phyloP scores from a whole-genome alignment of 1,139 yeast species.

The Debaryomyces robertsiae region DNA sequence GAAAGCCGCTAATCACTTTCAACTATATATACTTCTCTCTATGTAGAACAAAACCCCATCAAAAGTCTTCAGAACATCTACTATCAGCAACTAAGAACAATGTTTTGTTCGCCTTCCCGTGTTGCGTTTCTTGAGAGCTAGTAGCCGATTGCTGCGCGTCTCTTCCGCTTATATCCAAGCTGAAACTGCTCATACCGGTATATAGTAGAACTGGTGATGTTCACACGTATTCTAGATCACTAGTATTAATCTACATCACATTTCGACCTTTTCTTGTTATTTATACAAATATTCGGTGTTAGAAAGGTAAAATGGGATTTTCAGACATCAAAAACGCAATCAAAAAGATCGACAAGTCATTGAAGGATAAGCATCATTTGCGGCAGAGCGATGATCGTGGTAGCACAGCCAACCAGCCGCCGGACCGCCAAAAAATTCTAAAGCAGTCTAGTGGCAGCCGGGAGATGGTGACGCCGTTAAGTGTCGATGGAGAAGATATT shows the following conservation, averaged over 20 bases:
- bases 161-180: too few species aligned
- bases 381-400: not conserved
- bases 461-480: not conserved
- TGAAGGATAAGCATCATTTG: conserved; percentile 12
- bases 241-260: too few species aligned
- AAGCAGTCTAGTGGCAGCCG: not conserved
- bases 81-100: too few species aligned
- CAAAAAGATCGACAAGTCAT: conserved; percentile 22
- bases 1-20: conserved; percentile 8
- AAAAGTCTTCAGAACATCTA: too few species aligned
- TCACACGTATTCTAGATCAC: too few species aligned
- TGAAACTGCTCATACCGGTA: conserved; percentile 2
- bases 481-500: conserved; percentile 14
- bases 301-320: conserved; percentile 27
- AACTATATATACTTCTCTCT: too few species aligned
- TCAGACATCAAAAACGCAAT: conserved; percentile 30
- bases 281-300: not conserved
- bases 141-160: too few species aligned
- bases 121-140: too few species aligned
- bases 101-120: too few species aligned
- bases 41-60: too few species aligned
- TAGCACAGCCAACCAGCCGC: conserved; percentile 9
- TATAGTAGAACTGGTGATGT: not conserved
- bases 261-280: too few species aligned
- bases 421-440: conserved; percentile 3